A percentile compares a stretch with the other conserved stretches of the same genome.
Evolutionary conservation across 768 basidiomycete genomes (phyloP).

Genomic region (Macrolepiota fuliginosa): DNA sequence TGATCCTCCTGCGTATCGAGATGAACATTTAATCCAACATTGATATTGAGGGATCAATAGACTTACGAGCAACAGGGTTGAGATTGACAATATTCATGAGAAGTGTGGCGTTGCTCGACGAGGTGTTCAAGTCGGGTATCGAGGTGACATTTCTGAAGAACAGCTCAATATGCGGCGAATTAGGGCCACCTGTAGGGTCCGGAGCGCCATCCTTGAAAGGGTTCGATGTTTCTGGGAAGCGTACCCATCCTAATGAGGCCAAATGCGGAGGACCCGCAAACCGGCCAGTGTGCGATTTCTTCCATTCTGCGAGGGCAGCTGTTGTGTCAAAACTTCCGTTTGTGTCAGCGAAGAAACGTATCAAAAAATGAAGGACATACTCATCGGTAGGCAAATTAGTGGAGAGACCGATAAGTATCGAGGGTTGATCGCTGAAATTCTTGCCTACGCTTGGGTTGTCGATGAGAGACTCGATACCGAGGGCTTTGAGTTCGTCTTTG

Average conservation of each 20-base stretch:
- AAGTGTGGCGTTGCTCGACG: neutral
- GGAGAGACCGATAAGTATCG: neutral
- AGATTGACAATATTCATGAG: neutral
- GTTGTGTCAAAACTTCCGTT: neutral
- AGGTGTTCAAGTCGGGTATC: neutral
- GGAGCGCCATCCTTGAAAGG: neutral
- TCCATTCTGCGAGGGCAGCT: neutral
- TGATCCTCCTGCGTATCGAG: conserved; percentile 14
- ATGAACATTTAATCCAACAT: neutral
- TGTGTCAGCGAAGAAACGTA: neutral
- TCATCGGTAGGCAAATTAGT: neutral
- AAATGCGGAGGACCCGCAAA: neutral
- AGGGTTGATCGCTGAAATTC: conserved; percentile 17
- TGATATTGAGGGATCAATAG: neutral
- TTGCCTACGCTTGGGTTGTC: conserved; percentile 17
- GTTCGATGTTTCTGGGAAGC: neutral
- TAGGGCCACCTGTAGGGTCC: neutral
- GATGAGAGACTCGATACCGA: conserved; percentile 12
- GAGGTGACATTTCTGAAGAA: neutral
- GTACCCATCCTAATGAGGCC: neutral
- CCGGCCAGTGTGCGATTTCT: neutral
- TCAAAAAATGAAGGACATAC: neutral
- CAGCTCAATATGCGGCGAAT: neutral
- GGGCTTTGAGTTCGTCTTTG: conserved; percentile 6
- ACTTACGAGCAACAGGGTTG: neutral